phyloP scores from a whole-genome alignment of 2,329 filamentous ascomycete species.

The Penicillium sp. region DNA sequence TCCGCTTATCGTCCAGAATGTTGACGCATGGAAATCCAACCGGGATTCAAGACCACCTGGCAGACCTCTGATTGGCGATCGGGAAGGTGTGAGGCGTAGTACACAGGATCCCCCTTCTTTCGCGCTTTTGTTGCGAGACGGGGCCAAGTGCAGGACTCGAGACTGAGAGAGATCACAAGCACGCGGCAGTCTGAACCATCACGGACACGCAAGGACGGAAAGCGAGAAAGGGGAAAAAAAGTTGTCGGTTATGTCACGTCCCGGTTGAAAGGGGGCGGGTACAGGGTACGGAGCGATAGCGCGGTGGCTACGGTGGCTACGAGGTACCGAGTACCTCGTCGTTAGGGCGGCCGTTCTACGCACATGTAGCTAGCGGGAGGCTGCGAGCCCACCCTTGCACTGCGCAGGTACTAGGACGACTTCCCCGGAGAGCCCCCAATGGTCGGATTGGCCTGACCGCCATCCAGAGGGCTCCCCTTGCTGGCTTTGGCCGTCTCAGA shows the following conservation, averaged over 20 bases:
- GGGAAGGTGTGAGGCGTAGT: constrained; percentile 9
- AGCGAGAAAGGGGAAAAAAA: constrained; percentile 17
- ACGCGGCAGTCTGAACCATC: constrained; percentile 5
- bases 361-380: too few relatives aligned
- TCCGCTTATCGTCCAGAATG: constrained; percentile 45
- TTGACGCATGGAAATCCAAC: constrained; percentile 47
- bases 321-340: constrained; percentile 16
- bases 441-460: too few relatives aligned
- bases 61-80: constrained; percentile 26
- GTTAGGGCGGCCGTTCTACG: too few relatives aligned
- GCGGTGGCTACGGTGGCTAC: background rate
- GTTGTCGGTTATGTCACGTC: constrained; percentile 20
- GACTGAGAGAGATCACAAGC: too few relatives aligned
- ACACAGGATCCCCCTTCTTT: too few relatives aligned
- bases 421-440: too few relatives aligned
- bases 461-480: too few relatives aligned
- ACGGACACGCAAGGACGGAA: constrained; percentile 9
- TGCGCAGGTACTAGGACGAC: too few relatives aligned
- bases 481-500: too few relatives aligned
- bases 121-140: too few relatives aligned
- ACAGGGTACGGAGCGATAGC: constrained; percentile 7
- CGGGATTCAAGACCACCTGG: constrained; percentile 29
- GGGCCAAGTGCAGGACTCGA: too few relatives aligned
- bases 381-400: too few relatives aligned
- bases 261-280: constrained; percentile 13